Conservation (phyloP, 2,329 filamentous ascomycete genomes). For the Botrytis deweyae region DNA sequence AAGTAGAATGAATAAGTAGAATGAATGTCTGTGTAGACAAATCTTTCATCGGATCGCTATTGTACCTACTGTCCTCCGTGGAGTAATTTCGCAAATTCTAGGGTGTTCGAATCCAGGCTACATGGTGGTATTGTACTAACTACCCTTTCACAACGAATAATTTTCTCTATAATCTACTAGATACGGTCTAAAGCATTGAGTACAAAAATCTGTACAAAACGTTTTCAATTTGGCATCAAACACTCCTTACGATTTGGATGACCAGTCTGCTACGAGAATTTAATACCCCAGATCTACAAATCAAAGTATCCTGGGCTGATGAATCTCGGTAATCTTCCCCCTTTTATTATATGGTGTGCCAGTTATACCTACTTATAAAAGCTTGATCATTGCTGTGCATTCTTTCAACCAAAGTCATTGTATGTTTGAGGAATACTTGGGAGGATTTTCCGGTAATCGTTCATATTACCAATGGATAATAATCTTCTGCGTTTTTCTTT, state of each 20-base stretch:
- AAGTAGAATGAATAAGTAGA: background rate
- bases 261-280: background rate
- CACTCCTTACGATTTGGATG: fast-evolving
- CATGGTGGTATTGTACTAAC: background rate
- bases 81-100: background rate
- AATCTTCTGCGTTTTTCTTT: background rate
- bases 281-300: background rate
- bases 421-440: background rate
- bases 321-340: background rate
- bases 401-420: background rate
- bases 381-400: background rate
- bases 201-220: background rate
- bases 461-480: background rate
- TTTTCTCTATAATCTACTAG: background rate
- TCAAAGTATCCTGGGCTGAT: background rate
- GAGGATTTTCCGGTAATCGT: background rate
- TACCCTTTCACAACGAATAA: background rate
- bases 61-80: background rate
- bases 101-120: background rate
- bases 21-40: background rate
- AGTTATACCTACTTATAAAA: background rate
- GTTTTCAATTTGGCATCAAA: background rate
- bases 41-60: background rate
- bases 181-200: background rate
- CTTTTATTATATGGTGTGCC: background rate